Conservation (phyloP, 495 filamentous ascomycete genomes). For the Daldinia childiae region DNA sequence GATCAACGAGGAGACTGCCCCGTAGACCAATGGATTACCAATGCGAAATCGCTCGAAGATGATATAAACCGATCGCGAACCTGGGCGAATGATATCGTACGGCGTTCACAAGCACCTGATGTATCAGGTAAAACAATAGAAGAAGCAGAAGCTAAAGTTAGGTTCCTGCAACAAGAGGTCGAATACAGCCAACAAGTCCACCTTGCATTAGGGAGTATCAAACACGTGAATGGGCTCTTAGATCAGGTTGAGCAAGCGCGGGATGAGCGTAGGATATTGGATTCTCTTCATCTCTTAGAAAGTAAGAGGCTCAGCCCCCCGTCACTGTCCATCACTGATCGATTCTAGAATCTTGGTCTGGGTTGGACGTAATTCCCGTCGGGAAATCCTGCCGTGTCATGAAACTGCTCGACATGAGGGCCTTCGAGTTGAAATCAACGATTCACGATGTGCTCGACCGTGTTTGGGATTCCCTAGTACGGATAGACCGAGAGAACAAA, state of each 20-base stretch:
- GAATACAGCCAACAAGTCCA: slow-evolving; percentile 77
- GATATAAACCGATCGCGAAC: slow-evolving; percentile 79
- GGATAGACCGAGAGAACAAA: slow-evolving; percentile 60
- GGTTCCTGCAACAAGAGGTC: slow-evolving; percentile 77
- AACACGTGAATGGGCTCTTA: slow-evolving; percentile 60
- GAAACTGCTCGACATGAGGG: slow-evolving; percentile 58
- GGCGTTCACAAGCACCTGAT: slow-evolving; percentile 71
- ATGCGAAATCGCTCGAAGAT: slow-evolving; percentile 81
- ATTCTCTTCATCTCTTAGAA: slow-evolving; percentile 62
- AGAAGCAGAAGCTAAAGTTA: slow-evolving; percentile 74
- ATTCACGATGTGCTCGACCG: slow-evolving; percentile 68
- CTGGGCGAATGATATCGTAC: slow-evolving; percentile 78
- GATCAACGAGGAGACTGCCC: slow-evolving; percentile 75
- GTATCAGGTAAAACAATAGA: slow-evolving; percentile 66
- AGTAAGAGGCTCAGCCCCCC: slow-evolving; percentile 45
- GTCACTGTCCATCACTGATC: neutral
- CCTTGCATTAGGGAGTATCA: slow-evolving; percentile 68
- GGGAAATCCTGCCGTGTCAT: slow-evolving; percentile 60
- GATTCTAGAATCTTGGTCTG: slow-evolving; percentile 56
- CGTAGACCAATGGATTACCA: slow-evolving; percentile 84
- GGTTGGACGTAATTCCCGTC: slow-evolving; percentile 54
- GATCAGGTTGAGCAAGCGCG: slow-evolving; percentile 62
- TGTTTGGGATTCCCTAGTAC: slow-evolving; percentile 65
- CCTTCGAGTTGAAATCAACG: slow-evolving; percentile 62
- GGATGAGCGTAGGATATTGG: slow-evolving; percentile 57